Conservation (phyloP, 495 filamentous ascomycete species). For the Chlorociboria aeruginascens region DNA sequence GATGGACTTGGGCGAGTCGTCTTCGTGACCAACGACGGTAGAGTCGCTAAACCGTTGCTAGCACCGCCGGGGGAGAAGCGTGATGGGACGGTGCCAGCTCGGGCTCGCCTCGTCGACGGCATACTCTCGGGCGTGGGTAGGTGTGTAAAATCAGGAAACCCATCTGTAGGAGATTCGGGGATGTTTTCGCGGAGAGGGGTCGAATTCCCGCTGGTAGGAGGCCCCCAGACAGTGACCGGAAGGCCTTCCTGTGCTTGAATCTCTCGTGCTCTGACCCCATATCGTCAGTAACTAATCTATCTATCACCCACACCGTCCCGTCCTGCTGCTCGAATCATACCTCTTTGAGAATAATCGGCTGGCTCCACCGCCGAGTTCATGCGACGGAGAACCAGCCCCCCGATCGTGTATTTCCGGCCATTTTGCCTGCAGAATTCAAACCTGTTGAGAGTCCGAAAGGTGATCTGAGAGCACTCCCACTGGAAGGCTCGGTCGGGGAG, state of each 20-base stretch:
- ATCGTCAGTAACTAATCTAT: slow-evolving; percentile 10
- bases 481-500: slow-evolving; percentile 72
- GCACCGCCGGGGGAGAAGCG: slow-evolving; percentile 69
- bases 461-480: slow-evolving; percentile 54
- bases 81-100: slow-evolving; percentile 94
- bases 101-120: slow-evolving; percentile 51
- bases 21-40: slow-evolving; percentile 60
- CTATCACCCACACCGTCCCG: neutral
- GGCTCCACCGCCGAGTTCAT: slow-evolving; percentile 60
- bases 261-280: slow-evolving; percentile 62
- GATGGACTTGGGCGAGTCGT: slow-evolving; percentile 83
- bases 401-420: slow-evolving; percentile 64
- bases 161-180: slow-evolving; percentile 93
- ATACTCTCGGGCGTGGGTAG: slow-evolving; percentile 44
- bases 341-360: slow-evolving; percentile 77
- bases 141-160: slow-evolving; percentile 81
- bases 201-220: slow-evolving; percentile 88
- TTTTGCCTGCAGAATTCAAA: slow-evolving; percentile 50
- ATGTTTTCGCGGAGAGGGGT: slow-evolving; percentile 95
- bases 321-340: slow-evolving; percentile 36
- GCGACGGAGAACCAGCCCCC: slow-evolving; percentile 96
- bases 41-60: slow-evolving; percentile 38
- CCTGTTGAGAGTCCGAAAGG: slow-evolving; percentile 60
- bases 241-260: slow-evolving; percentile 91
- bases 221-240: slow-evolving; percentile 81